These are phyloP conservation scores for Lactarius hengduanensis DNA, from an alignment of 768 basidiomycete species.

Conservation along the genomic window DNA sequence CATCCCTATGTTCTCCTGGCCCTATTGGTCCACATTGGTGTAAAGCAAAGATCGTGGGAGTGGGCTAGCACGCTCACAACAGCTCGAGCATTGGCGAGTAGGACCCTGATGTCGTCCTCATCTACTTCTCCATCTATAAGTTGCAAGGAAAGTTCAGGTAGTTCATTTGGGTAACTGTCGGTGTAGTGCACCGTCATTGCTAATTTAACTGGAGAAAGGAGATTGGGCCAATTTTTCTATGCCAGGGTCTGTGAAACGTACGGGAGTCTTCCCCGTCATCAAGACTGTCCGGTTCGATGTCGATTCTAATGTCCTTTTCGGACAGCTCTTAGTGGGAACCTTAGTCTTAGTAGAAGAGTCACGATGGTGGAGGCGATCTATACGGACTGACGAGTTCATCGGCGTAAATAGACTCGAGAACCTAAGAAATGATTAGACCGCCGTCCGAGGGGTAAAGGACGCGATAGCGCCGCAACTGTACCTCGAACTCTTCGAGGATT, in stretches of 20 bases:
- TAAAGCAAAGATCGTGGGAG: not conserved
- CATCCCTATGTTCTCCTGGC: conserved; percentile 87
- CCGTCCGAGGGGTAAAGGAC: conserved; percentile 23
- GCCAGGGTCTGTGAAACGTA: conserved; percentile 36
- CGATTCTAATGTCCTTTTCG: conserved; percentile 77
- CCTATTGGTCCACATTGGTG: conserved; percentile 41
- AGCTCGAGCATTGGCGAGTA: conserved; percentile 56
- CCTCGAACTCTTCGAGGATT: conserved; percentile 90
- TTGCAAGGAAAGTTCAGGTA: conserved; percentile 72
- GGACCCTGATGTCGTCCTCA: conserved; percentile 51
- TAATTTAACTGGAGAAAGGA: conserved; percentile 58
- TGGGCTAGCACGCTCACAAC: conserved; percentile 45
- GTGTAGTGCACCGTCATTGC: conserved; percentile 74
- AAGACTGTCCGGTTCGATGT: conserved; percentile 82
- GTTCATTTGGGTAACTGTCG: conserved; percentile 76
- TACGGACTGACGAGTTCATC: conserved; percentile 88
- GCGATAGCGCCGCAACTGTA: conserved; percentile 35
- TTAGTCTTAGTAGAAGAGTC: conserved; percentile 44
- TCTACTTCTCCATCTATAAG: conserved; percentile 59
- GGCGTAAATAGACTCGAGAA: conserved; percentile 94
- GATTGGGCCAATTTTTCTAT: conserved; percentile 1
- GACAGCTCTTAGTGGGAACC: conserved; percentile 67
- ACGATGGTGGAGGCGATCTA: conserved; percentile 30
- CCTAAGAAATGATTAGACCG: conserved; percentile 45
- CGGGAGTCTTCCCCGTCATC: conserved; percentile 59